These are phyloP conservation scores for Vitis hybrid DNA, from an alignment of 177 flowering plant species.

Conservation along the genomic window DNA sequence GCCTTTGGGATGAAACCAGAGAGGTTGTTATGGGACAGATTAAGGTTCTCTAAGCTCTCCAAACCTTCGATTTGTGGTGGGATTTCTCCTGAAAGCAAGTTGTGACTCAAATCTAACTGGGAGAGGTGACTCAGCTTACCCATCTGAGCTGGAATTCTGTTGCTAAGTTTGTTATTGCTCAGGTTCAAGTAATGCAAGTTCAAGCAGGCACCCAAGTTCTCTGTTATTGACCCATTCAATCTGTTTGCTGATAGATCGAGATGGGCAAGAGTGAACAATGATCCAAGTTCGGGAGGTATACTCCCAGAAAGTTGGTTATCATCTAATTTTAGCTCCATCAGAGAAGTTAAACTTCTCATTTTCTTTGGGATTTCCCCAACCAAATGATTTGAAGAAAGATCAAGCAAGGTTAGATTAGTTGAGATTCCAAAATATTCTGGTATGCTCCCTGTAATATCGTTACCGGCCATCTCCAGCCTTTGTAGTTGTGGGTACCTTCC, in stretches of 20 bases:
- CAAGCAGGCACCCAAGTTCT: too few relatives aligned
- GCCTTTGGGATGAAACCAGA: not conserved
- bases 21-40: too few relatives aligned
- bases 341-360: not conserved
- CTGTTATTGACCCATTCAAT: too few relatives aligned
- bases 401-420: slow-evolving; percentile 1
- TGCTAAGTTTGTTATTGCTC: too few relatives aligned
- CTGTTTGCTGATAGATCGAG: slow-evolving; percentile 1
- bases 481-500: slow-evolving; percentile 4
- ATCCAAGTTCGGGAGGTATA: slow-evolving; percentile 13
- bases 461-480: slow-evolving; percentile 1
- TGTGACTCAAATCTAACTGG: slow-evolving; percentile 5
- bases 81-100: not conserved
- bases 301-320: slow-evolving; percentile 1
- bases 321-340: too few relatives aligned
- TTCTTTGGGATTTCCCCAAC: slow-evolving; percentile 20
- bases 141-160: too few relatives aligned
- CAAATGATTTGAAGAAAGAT: slow-evolving; percentile 2
- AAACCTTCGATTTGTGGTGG: too few relatives aligned
- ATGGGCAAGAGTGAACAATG: not conserved
- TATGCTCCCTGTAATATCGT: not conserved
- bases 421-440: slow-evolving; percentile 15
- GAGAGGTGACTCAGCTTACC: not conserved
- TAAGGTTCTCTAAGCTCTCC: too few relatives aligned
- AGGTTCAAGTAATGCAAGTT: too few relatives aligned